These are phyloP conservation scores for Ascochyta fabae DNA, from an alignment of 2,329 filamentous ascomycete genomes.

Conservation along the genomic window DNA sequence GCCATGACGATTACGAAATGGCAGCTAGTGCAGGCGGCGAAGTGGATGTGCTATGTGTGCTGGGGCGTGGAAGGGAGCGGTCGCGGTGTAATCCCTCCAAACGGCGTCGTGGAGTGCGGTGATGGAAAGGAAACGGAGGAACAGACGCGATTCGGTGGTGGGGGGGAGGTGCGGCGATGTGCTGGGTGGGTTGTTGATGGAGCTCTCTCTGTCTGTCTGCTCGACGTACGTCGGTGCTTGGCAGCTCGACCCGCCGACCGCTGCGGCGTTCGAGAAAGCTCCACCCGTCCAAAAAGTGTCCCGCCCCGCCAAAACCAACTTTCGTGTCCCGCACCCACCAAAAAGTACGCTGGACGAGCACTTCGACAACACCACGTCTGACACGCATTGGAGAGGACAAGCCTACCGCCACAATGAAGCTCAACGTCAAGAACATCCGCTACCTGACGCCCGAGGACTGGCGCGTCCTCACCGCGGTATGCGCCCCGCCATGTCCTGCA, in stretches of 20 bases:
- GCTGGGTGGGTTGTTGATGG: conserved; percentile 38
- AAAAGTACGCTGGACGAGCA: conserved; percentile 5
- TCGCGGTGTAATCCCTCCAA: conserved; percentile 15
- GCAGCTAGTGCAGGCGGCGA: conserved; percentile 47
- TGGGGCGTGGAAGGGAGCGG: conserved; percentile 18
- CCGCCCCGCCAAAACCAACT: conserved; percentile 1
- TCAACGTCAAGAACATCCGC: conserved; percentile 91
- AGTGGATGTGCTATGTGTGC: conserved; percentile 19
- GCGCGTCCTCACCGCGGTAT: conserved; percentile 89
- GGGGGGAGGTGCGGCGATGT: conserved; percentile 20
- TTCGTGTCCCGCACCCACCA: background rate
- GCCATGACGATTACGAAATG: conserved; percentile 69
- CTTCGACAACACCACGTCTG: conserved; percentile 8
- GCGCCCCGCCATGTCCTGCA: conserved; percentile 14
- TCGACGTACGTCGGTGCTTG: conserved; percentile 20
- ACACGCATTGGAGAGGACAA: conserved; percentile 1
- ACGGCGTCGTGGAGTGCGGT: conserved; percentile 1
- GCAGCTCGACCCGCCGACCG: conserved; percentile 8
- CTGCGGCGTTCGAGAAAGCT: conserved; percentile 27
- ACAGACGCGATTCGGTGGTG: conserved; percentile 17
- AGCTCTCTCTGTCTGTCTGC: conserved; percentile 37
- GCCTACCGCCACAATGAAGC: conserved; percentile 71
- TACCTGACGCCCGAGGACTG: conserved; percentile 94
- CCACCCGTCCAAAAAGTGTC: conserved; percentile 28
- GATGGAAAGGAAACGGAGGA: background rate